Evolutionary conservation across 345 rosid species (phyloP).

Genomic region (Murraya koenigii): DNA sequence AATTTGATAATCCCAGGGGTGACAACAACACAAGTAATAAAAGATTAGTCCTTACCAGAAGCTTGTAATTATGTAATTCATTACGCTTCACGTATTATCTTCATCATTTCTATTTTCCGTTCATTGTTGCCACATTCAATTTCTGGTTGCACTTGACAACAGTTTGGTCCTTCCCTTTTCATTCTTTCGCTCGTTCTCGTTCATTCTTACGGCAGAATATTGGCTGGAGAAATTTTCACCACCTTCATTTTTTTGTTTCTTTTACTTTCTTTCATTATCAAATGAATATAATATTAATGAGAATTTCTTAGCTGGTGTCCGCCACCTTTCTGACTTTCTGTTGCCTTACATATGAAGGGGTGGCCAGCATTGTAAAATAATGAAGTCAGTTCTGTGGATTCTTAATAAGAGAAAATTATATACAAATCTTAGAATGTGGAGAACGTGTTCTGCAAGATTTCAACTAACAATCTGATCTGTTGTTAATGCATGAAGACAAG

Average conservation of each 20-base stretch:
- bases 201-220: not conserved
- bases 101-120: not conserved
- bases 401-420: not conserved
- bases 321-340: not conserved
- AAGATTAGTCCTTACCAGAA: constrained; percentile 17
- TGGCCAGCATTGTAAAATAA: not conserved
- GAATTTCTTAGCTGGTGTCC: not conserved
- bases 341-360: not conserved
- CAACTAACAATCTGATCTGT: not conserved
- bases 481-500: not conserved
- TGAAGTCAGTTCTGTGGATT: not conserved
- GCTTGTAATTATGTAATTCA: constrained; percentile 29
- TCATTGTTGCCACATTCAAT: constrained; percentile 15
- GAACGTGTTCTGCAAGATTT: not conserved
- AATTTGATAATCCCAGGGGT: constrained; percentile 4
- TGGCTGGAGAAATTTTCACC: constrained; percentile 1
- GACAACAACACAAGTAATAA: not conserved
- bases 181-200: constrained; percentile 7
- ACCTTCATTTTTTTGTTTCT: not conserved
- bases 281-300: not conserved
- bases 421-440: not conserved
- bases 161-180: not conserved
- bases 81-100: constrained; percentile 5
- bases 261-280: not conserved
- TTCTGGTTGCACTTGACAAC: constrained; percentile 23